Evolutionary conservation across 2,329 filamentous ascomycete species (phyloP), one percentile per base, ranked within the genome.

Genomic region (Thielaviopsis euricoi): DNA sequence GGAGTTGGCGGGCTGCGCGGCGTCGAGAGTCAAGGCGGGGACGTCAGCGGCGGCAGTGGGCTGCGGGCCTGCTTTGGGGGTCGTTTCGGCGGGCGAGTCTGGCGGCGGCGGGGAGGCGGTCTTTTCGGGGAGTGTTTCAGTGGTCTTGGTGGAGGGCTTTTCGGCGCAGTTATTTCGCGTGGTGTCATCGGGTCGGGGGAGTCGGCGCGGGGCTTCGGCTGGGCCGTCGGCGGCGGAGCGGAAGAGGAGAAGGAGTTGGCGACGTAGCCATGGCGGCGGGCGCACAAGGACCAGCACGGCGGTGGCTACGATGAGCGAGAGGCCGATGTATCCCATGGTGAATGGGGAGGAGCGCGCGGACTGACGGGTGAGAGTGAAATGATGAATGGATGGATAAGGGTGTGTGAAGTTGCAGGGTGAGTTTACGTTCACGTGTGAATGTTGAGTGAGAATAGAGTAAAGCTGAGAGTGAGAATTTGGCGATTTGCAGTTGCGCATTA

Each of bases 241-340:
- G 46, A 56, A 52, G n/a, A 57, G 56, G 62, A 62, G 59, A 74
- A 63, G 46, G 75, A 67, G 12, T 67, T 67, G 63, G 71, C 71
- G 53, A 12, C 58, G 55, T 17, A 80, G 67, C 69, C 78, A 75
- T 52, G 73, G 69, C 54, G 75, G 77, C 58, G 76, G 76, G 48
- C 75, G 74, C 61, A 83, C 72, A 64, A 76, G 70, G 62, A 83
- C 68, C 64, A 76, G 78, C 52, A 83, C 73, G 58, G 83, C 69
- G 0, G 81, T 81, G 50, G 76, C 81, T 62, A 85, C 67, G 64
- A 85, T 72, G 62, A 85, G 71, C n/a, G 81, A 81, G 62, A 83
- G 68, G 62, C 79, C 81, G 61, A 84, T 64, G 64, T 81, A 67
- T 62, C 72, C 77, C 79, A 83, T 83, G 56, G 58, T 64, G 58